Evolutionary conservation across 1,284 basidiomycete species (phyloP), one percentile per base, ranked within the genome.

Genomic region (Trametes hirsuta): DNA sequence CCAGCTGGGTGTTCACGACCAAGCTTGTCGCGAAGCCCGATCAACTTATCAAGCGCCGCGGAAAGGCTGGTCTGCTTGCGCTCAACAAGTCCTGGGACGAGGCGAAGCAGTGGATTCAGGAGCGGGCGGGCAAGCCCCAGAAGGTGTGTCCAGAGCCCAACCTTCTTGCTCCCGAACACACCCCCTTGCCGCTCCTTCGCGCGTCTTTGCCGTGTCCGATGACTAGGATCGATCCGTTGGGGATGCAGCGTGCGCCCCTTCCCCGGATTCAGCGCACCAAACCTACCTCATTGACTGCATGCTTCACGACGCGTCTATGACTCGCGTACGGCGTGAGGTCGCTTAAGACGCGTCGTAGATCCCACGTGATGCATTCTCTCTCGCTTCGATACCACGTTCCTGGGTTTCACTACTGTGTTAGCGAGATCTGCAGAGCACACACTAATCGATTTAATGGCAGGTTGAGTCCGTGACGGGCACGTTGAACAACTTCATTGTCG

Each of bases 11-110:
- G 58, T 89, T 89, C 81, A 84, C 80, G 72, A 83, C 88, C 69
- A 94, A 95, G 82, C 91, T 96, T 74, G 94, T 97, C 72, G 92
- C 88, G 30, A 95, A 97, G 79, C 93, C 93, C 51, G 97, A 99
- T 81, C 96, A 98, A 81, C 90, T 99, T 76, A 98, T 99, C 87
- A 99, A 99, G 84, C 93, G 97, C 71, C 91, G 97, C 69, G 97
- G 97, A 71, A 99, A 99, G 86, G 95, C 95, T 35, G 97, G 97
- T 68, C 86, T 99, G 25, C 87, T 99, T 59, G 88, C 88, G 50
- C 85, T 99, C 68, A 98, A 98, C 87, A 96, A 96, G 81, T 83
- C 85, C 51, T 98, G 94, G 94, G 82, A 88, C 47, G 89, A 90
- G 71, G 90, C 92, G 22, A 90, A 85, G 70, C 81, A 85, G 58